Conservation (phyloP, 2,329 filamentous ascomycete species). For the Aspergillus ustus region DNA sequence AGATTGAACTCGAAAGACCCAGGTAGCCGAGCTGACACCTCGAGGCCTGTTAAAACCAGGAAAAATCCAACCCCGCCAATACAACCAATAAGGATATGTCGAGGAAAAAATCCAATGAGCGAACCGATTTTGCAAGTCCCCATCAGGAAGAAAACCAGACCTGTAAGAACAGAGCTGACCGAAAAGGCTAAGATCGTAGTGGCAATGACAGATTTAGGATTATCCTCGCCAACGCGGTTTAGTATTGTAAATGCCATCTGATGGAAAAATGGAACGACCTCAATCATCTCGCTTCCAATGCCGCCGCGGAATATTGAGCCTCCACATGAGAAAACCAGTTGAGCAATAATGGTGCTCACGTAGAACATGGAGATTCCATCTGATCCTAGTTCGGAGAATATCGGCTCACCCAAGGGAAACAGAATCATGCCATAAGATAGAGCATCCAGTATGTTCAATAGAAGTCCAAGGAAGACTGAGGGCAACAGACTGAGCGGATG, state of each 20-base stretch:
- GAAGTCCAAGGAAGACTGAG: constrained; percentile 82
- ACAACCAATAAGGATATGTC: constrained; percentile 94
- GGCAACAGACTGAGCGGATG: constrained; percentile 75
- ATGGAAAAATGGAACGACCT: constrained; percentile 98
- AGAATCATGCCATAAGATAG: constrained; percentile 96
- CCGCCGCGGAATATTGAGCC: constrained; percentile 89
- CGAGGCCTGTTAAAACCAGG: constrained; percentile 85
- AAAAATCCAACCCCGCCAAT: constrained; percentile 98
- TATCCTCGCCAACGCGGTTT: constrained; percentile 73
- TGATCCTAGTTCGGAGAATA: constrained; percentile 84
- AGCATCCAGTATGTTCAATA: constrained; percentile 93
- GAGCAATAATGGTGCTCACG: constrained; percentile 93
- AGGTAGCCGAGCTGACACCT: constrained; percentile 87
- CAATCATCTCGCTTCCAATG: constrained; percentile 96
- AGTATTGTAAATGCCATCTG: constrained; percentile 95
- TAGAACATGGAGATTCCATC: constrained; percentile 99
- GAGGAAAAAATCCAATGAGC: constrained; percentile 93
- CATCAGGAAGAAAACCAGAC: constrained; percentile 88
- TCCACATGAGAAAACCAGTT: constrained; percentile 82
- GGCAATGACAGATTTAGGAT: constrained; percentile 84
- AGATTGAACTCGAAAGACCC: constrained; percentile 83
- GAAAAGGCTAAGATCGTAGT: constrained; percentile 94
- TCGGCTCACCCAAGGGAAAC: constrained; percentile 84
- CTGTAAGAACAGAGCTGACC: constrained; percentile 87
- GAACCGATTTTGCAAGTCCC: constrained; percentile 86